Conservation (phyloP, 306 rosid species). For the Quercus parvula region DNA sequence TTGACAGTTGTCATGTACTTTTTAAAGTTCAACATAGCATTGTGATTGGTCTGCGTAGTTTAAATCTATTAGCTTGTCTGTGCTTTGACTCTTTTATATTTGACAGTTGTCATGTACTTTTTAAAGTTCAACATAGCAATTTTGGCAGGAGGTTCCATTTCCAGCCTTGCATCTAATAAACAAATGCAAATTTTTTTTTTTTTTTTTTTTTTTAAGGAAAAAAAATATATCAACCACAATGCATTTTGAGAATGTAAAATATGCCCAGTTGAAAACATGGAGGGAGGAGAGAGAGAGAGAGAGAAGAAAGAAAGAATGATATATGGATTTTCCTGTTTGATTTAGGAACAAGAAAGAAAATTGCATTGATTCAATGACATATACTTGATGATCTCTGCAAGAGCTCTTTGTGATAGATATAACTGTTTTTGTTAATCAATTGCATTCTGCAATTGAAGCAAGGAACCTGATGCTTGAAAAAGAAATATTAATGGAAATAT, state of each 20-base stretch:
- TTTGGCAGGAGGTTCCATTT: neutral
- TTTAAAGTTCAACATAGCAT: neutral
- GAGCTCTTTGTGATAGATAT: slow-evolving; percentile 72
- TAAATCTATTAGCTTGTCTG: neutral
- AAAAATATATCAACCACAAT: too few relatives aligned
- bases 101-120: too few relatives aligned
- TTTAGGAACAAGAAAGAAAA: slow-evolving; percentile 6
- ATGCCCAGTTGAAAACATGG: neutral
- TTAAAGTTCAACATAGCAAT: neutral
- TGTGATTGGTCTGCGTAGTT: too few relatives aligned
- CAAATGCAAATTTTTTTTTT: neutral
- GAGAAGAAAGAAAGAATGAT: neutral
- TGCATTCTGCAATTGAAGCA: slow-evolving; percentile 67
- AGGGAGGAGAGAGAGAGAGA: too few relatives aligned
- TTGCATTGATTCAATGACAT: slow-evolving; percentile 25
- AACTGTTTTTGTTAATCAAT: slow-evolving; percentile 76
- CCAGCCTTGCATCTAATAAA: neutral
- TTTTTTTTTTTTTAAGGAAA: too few relatives aligned
- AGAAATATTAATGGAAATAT: too few relatives aligned
- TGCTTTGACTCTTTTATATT: neutral
- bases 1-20: too few relatives aligned
- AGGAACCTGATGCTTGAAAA: slow-evolving; percentile 45
- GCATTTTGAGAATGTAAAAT: too few relatives aligned
- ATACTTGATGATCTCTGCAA: slow-evolving; percentile 78
- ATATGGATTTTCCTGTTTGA: neutral